phyloP scores from a whole-genome alignment of 208 protist species.

The Plasmodiophora brassicae region DNA sequence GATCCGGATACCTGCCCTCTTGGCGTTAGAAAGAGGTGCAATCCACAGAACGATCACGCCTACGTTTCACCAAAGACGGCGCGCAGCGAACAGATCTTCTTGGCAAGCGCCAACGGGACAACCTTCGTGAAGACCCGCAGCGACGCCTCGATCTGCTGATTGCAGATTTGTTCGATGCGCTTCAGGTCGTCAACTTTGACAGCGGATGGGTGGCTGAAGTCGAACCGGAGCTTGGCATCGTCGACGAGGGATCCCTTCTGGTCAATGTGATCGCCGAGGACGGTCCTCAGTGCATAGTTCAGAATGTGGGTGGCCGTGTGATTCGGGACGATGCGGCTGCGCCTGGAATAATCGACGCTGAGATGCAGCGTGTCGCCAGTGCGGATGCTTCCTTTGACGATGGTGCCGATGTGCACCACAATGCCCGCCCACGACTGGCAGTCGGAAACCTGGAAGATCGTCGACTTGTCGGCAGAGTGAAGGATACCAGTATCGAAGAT shows the following conservation, averaged over 20 bases:
- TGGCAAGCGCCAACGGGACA: slow-evolving; percentile 71
- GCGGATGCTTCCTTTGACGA: slow-evolving; percentile 60
- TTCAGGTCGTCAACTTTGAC: slow-evolving; percentile 69
- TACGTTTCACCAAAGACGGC: slow-evolving; percentile 89
- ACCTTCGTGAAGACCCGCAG: slow-evolving; percentile 76
- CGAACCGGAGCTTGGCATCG: slow-evolving; percentile 87
- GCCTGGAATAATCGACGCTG: slow-evolving; percentile 78
- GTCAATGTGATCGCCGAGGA: slow-evolving; percentile 58
- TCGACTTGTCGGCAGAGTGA: neutral
- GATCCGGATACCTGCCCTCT: slow-evolving; percentile 87
- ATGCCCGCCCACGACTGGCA: slow-evolving; percentile 74
- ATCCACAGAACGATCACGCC: neutral
- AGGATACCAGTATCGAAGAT: slow-evolving; percentile 38
- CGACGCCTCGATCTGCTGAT: slow-evolving; percentile 71
- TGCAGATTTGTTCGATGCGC: slow-evolving; percentile 75
- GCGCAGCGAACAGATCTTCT: slow-evolving; percentile 69
- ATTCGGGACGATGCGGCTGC: slow-evolving; percentile 75
- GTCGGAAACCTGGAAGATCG: neutral
- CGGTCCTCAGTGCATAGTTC: slow-evolving; percentile 86
- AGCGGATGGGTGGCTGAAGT: slow-evolving; percentile 82
- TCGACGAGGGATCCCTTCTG: slow-evolving; percentile 70
- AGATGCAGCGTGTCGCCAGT: slow-evolving; percentile 59
- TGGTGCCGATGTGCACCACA: slow-evolving; percentile 86
- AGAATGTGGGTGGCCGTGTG: slow-evolving; percentile 95
- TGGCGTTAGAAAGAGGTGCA: neutral